phyloP scores from a whole-genome alignment of 2,329 filamentous ascomycete species.

The Sodiomyces alkalinus region DNA sequence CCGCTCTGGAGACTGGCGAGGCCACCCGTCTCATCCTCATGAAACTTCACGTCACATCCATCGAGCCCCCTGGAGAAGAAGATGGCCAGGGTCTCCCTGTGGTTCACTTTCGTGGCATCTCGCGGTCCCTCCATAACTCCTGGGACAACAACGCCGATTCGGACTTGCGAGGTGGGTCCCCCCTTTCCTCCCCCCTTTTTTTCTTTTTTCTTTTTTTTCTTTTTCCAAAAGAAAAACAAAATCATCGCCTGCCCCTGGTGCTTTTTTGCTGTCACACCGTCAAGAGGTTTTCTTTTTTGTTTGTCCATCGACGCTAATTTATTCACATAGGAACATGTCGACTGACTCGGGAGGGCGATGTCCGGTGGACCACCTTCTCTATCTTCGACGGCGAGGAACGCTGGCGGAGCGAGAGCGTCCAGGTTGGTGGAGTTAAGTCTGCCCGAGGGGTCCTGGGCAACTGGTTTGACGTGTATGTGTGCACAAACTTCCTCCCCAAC shows the following conservation, averaged over 20 bases:
- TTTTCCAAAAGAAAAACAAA: too few relatives aligned
- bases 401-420: constrained; percentile 65
- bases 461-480: constrained; percentile 60
- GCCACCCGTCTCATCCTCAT: constrained; percentile 57
- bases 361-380: constrained; percentile 58
- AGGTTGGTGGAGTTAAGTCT: constrained; percentile 52
- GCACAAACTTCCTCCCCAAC: too few relatives aligned
- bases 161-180: constrained; percentile 41
- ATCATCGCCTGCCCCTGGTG: too few relatives aligned
- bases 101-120: constrained; percentile 52
- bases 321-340: constrained; percentile 39
- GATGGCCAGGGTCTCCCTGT: constrained; percentile 45
- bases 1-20: constrained; percentile 45
- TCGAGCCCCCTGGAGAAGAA: constrained; percentile 42
- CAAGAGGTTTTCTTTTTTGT: constrained; percentile 1
- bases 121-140: constrained; percentile 43
- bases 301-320: constrained; percentile 3
- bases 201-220: background rate
- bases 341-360: constrained; percentile 53
- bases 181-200: background rate
- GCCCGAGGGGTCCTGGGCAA: constrained; percentile 55
- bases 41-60: constrained; percentile 44
- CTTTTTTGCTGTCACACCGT: too few relatives aligned
- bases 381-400: constrained; percentile 49
- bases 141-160: constrained; percentile 58